Percentiles rank a stretch among this genome's conserved stretches.
These are phyloP conservation scores for Mucor circinelloides DNA, from an alignment of 371 early-diverging fungal species.

Conservation along the genomic window DNA sequence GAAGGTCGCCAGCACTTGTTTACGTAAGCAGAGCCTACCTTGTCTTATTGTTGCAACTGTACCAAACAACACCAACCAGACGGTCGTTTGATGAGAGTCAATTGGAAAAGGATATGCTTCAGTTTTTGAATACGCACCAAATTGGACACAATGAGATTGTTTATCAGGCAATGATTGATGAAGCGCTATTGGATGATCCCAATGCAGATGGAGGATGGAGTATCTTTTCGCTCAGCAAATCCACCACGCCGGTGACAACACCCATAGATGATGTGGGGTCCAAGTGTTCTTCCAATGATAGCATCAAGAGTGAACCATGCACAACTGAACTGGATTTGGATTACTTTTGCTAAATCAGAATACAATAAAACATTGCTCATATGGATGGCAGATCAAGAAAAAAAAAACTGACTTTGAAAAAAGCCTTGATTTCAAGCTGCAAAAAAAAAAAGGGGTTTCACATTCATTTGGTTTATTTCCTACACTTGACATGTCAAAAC, in stretches of 20 bases:
- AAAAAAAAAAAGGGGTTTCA: background rate
- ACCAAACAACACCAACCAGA: slow-evolving; percentile 38
- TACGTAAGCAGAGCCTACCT: slow-evolving; percentile 24
- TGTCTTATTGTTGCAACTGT: slow-evolving; percentile 23
- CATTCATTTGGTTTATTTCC: background rate
- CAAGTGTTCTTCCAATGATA: slow-evolving; percentile 8
- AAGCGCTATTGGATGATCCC: slow-evolving; percentile 18
- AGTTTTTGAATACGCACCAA: slow-evolving; percentile 16
- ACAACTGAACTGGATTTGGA: slow-evolving; percentile 4
- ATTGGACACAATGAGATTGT: slow-evolving; percentile 13
- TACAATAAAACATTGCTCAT: background rate
- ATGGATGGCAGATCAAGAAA: background rate
- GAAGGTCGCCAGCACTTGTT: slow-evolving; percentile 23
- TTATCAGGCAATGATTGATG: slow-evolving; percentile 19
- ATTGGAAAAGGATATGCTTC: slow-evolving; percentile 27
- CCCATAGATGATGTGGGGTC: background rate
- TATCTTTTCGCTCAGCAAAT: slow-evolving; percentile 17
- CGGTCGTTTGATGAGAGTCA: slow-evolving; percentile 35
- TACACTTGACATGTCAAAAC: slow-evolving; percentile 11
- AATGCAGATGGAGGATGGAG: slow-evolving; percentile 31
- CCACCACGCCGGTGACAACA: background rate
- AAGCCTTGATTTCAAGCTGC: background rate
- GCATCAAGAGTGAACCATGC: background rate
- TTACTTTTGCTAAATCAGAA: background rate
- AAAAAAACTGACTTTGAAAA: background rate